Conservation (phyloP, 2,329 filamentous ascomycete genomes). For the Nothophaeocryptopus gaeumannii region DNA sequence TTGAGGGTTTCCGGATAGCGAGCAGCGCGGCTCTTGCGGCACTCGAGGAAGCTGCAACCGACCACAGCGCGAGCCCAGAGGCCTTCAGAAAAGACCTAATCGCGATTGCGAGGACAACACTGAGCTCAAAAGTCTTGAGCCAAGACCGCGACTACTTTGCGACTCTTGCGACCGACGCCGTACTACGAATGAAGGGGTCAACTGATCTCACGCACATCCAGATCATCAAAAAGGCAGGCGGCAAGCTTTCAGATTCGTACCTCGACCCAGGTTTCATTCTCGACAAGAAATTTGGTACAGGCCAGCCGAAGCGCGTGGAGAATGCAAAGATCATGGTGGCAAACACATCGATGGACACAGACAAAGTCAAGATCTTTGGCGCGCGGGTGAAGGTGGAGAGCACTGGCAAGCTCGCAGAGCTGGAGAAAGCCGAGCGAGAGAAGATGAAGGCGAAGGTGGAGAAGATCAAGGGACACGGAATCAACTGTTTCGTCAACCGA, state of each 20-base stretch:
- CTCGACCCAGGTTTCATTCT: constrained; percentile 97
- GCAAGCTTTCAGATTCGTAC: constrained; percentile 96
- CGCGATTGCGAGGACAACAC: constrained; percentile 87
- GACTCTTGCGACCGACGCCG: constrained; percentile 82
- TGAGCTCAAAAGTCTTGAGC: constrained; percentile 94
- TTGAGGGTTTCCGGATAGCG: constrained; percentile 97
- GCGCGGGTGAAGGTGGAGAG: constrained; percentile 94
- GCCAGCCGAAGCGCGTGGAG: constrained; percentile 94
- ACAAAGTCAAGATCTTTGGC: constrained; percentile 99
- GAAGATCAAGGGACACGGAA: constrained; percentile 96
- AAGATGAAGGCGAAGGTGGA: constrained; percentile 99
- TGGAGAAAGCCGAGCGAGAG: constrained; percentile 96
- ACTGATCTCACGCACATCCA: constrained; percentile 97
- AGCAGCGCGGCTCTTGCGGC: constrained; percentile 82
- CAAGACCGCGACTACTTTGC: constrained; percentile 94
- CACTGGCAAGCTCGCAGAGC: constrained; percentile 93
- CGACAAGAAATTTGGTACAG: constrained; percentile 98
- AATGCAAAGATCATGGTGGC: constrained; percentile 98
- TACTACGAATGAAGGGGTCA: constrained; percentile 83
- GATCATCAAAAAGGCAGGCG: constrained; percentile 98
- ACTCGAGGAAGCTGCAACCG: constrained; percentile 77
- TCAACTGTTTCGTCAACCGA: constrained; percentile 99
- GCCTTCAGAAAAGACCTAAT: constrained; percentile 87
- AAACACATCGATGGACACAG: constrained; percentile 98
- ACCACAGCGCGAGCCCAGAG: constrained; percentile 79